Evolutionary conservation across 176 grass and related monocot species (phyloP).

Genomic region (Chrysopogon serrulatus): DNA sequence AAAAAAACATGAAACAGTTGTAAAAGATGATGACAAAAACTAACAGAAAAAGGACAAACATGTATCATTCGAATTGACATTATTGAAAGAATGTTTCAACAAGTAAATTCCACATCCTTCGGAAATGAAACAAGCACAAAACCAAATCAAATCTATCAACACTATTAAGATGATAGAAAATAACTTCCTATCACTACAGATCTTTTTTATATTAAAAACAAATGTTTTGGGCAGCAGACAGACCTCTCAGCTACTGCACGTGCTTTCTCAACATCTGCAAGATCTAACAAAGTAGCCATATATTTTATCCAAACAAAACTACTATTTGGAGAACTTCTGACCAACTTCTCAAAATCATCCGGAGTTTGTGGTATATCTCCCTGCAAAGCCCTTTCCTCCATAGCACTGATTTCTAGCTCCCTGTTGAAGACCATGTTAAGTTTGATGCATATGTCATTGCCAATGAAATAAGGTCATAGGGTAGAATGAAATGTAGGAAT

Average conservation of each 20-base stretch:
- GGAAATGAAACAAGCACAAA: not conserved
- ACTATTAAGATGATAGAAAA: not conserved
- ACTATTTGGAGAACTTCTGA: conserved; percentile 90
- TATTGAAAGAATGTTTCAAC: not conserved
- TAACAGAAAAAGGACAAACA: not conserved
- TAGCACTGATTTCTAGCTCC: conserved; percentile 87
- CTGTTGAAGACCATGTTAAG: conserved; percentile 33
- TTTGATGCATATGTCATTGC: not conserved
- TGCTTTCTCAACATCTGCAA: conserved; percentile 80
- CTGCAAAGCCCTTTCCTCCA: conserved; percentile 77
- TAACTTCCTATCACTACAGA: not conserved
- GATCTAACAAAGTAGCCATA: conserved; percentile 78
- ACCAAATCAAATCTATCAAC: not conserved
- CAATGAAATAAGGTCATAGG: not conserved
- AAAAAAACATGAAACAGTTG: conserved; percentile 9
- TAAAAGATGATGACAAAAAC: conserved; percentile 19
- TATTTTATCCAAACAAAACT: conserved; percentile 97
- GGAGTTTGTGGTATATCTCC: conserved; percentile 66
- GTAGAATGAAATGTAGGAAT: conserved; percentile 27
- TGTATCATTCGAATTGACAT: not conserved
- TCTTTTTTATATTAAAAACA: not conserved
- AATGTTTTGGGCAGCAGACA: not conserved
- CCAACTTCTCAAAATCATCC: conserved; percentile 95
- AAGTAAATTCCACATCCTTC: not conserved
- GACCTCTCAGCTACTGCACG: conserved; percentile 84